Conservation (phyloP, 495 filamentous ascomycete species). For the Penicillium roqueforti region DNA sequence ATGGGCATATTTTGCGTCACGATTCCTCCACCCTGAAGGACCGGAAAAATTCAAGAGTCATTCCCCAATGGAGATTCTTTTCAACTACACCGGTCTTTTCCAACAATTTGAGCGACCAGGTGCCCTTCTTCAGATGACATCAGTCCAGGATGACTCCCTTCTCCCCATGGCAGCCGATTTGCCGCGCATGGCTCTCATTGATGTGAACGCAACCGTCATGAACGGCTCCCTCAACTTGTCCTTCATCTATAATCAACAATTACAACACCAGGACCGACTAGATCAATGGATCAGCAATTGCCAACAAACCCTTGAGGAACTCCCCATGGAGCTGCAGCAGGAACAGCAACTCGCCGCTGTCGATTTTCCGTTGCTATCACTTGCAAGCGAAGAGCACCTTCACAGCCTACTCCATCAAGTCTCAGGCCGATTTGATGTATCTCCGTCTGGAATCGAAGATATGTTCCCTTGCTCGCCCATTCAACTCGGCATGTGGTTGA, state of each 20-base stretch:
- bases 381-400: conserved; percentile 15
- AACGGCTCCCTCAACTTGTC: conserved; percentile 49
- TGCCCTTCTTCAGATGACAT: conserved; percentile 43
- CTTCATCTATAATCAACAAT: conserved; percentile 49
- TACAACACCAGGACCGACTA: conserved; percentile 47
- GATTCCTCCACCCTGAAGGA: conserved; percentile 19
- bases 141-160: conserved; percentile 7
- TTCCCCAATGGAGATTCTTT: conserved; percentile 48
- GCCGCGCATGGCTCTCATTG: conserved; percentile 54
- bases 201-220: conserved; percentile 48
- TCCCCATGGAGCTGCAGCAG: conserved; percentile 34
- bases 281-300: conserved; percentile 49
- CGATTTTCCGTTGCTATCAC: conserved; percentile 39
- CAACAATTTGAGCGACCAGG: conserved; percentile 53
- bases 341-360: neutral
- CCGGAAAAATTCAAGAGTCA: conserved; percentile 22
- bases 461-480: conserved; percentile 54
- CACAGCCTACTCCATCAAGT: neutral
- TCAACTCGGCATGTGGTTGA: conserved; percentile 43
- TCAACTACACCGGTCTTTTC: conserved; percentile 51
- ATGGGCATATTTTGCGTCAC: conserved; percentile 30
- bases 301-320: conserved; percentile 48
- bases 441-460: conserved; percentile 36
- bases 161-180: conserved; percentile 39
- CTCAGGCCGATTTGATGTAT: conserved; percentile 22